Evolutionary conservation across 208 protist species (phyloP), one percentile per base, ranked within the genome.

Genomic region (Acanthamoeba quina): DNA sequence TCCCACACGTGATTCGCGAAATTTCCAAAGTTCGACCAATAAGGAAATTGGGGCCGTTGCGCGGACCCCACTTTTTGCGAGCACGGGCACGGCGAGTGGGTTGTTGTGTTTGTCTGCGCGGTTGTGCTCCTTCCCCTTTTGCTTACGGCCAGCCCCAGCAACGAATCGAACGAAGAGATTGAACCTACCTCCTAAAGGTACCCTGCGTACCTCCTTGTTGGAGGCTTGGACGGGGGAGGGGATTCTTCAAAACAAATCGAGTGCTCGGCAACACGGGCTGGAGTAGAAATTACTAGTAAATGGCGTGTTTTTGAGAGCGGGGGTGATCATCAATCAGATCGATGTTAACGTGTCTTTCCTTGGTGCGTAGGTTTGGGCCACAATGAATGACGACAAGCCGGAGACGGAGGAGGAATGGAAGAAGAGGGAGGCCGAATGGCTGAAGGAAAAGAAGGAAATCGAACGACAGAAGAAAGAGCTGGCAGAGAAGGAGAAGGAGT

Each of bases 401-500:
- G 49, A 85, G 37, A 31, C 17, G 49, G 76, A 85, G 49, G 76
- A 49, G 47, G 76, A 85, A 85, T 85, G 76, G 76, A 85, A 85
- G 76, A 85, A 85, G 76, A 47, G 49, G n/a, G 76, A 85, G 19
- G 76, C 76, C 13, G 76, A 85, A 85, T 85, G 76, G 76, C 37
- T 85, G 47, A 85, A 85, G 49, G 76, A 85, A 54, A 85, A 85
- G 76, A 60, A 60, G 76, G 76, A 85, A n/a, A 31, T 85, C 26
- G 76, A 85, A 26, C 76, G 76, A 49, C 76, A 85, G 76, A 85
- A 85, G 76, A 85, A 54, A 24, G 76, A 85, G 37, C 76, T 85
- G 76, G 76, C 76, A 60, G 76, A 85, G 49, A 85, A 85, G 24
- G 76, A 85, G 76, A 85, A 85, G 49, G 76, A 85, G 19, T 85